Evolutionary conservation across 345 rosid genomes (phyloP), one percentile per base, ranked within the genome.

Genomic region (Physaria fendleri): DNA sequence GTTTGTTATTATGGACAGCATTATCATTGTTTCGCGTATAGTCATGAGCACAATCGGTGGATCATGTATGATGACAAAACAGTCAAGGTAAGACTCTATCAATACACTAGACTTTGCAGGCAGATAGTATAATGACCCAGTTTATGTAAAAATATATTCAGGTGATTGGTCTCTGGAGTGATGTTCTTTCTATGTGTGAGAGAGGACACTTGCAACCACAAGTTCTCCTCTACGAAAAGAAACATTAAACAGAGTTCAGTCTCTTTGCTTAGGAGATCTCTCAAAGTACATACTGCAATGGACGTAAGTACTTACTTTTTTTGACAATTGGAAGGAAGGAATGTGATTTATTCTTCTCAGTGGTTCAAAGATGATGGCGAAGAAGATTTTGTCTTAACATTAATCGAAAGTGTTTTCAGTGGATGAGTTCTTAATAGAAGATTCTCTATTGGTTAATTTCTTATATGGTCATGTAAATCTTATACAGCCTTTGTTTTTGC

Each of bases 1-100:
- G 98, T 92, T 67, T 92, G 98, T 78, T 92, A 92, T 68, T 88
- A 88, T 45, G 98, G 98, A 59, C 98, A 86, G 58, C 98, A 92
- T 73, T 92, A 92, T 76, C 90, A 88, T 74, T 92, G 97, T 73
- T 92, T 92, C 41, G 91, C 96, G 47, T 83, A 86, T 64, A 81
- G 83, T 73, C 85, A 73, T 59, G 89, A 84, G 10, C 79, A 71
- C 25, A 78, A 68, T 20, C 73, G 48, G 16, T 92, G 98, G 98
- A 76, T 88, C 50, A 92, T 88, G 98, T 92, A 86, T 52, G 95
- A 92, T 72, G 98, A 92, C 77, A 79, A 83, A 74, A 88, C 84
- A 35, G 96, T 92, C 8, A 92, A 86, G 87, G 98, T 85, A 72
- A 62, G 60, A 48, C 23, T 61, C 23, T 61, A 17, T 16, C 55